Evolutionary conservation across 2,329 filamentous ascomycete genomes (phyloP).

Genomic region (Nigrospora oryzae): DNA sequence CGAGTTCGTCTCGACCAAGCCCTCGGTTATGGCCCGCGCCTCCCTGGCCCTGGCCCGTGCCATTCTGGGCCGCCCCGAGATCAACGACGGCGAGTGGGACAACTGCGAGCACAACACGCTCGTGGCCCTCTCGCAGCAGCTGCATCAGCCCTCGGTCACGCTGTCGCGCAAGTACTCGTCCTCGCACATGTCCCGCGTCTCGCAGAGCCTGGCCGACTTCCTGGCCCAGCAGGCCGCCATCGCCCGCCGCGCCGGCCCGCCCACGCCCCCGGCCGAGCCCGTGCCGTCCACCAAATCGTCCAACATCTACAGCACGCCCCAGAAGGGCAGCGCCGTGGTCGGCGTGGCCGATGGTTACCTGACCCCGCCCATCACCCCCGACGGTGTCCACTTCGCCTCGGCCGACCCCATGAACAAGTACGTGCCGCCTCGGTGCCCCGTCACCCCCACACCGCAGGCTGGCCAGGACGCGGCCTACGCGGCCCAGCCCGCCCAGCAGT

Average conservation of each 20-base stretch:
- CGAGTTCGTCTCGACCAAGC: constrained; percentile 88
- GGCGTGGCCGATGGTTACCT: constrained; percentile 66
- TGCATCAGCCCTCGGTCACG: constrained; percentile 49
- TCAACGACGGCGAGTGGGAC: constrained; percentile 69
- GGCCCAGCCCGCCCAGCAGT: constrained; percentile 34
- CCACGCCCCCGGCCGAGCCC: constrained; percentile 50
- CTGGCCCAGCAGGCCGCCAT: constrained; percentile 51
- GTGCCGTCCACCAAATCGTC: constrained; percentile 40
- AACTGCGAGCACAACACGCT: constrained; percentile 61
- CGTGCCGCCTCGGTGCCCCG: constrained; percentile 47
- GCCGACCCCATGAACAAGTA: constrained; percentile 35
- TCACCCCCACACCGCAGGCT: constrained; percentile 51
- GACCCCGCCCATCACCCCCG: constrained; percentile 79
- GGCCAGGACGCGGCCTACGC: constrained; percentile 25
- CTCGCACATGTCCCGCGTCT: constrained; percentile 42
- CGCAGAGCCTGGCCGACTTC: constrained; percentile 48
- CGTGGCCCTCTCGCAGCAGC: constrained; percentile 48
- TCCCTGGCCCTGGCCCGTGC: constrained; percentile 80
- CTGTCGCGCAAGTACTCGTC: constrained; percentile 53
- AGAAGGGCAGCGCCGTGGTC: constrained; percentile 59
- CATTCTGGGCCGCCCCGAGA: constrained; percentile 73
- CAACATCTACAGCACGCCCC: constrained; percentile 67
- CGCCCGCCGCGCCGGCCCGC: constrained; percentile 41
- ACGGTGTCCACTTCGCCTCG: constrained; percentile 48
- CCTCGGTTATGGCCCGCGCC: constrained; percentile 83